Evolutionary conservation across 2,329 filamentous ascomycete genomes (phyloP).

Genomic region (Aspergillus jensenii): DNA sequence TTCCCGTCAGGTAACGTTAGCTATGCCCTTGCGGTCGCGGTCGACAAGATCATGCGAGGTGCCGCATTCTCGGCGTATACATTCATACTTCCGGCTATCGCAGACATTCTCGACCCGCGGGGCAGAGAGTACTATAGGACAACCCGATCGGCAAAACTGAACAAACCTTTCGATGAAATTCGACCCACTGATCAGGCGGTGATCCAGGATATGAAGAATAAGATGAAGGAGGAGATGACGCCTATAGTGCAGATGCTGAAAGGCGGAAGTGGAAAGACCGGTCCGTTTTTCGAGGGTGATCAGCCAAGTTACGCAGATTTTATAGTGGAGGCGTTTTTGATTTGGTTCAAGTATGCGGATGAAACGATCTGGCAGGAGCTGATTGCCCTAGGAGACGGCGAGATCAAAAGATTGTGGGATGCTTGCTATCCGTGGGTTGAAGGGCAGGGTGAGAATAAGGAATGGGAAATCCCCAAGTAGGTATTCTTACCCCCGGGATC

Average conservation of each 20-base stretch:
- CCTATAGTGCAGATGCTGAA: constrained; percentile 27
- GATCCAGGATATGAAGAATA: constrained; percentile 20
- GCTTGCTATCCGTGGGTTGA: constrained; percentile 32
- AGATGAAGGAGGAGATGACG: constrained; percentile 20
- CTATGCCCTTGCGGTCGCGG: constrained; percentile 29
- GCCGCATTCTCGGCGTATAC: neutral
- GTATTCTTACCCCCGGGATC: neutral
- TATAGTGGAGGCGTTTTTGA: constrained; percentile 23
- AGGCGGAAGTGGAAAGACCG: constrained; percentile 29
- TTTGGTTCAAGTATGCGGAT: constrained; percentile 27
- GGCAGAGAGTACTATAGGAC: constrained; percentile 31
- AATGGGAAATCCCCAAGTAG: constrained; percentile 27
- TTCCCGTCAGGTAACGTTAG: constrained; percentile 37
- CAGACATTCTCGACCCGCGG: constrained; percentile 26
- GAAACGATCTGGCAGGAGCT: constrained; percentile 24
- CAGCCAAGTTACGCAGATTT: constrained; percentile 33
- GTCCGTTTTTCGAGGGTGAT: constrained; percentile 36
- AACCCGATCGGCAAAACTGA: constrained; percentile 26
- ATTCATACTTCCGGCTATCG: constrained; percentile 26
- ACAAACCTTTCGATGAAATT: constrained; percentile 31
- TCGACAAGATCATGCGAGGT: constrained; percentile 13
- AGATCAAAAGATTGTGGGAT: constrained; percentile 29
- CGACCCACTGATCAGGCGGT: constrained; percentile 22
- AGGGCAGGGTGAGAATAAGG: constrained; percentile 34
- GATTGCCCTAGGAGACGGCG: constrained; percentile 26